Conservation (phyloP, 176 grass and related monocot species). For the Alloteropsis semialata region DNA sequence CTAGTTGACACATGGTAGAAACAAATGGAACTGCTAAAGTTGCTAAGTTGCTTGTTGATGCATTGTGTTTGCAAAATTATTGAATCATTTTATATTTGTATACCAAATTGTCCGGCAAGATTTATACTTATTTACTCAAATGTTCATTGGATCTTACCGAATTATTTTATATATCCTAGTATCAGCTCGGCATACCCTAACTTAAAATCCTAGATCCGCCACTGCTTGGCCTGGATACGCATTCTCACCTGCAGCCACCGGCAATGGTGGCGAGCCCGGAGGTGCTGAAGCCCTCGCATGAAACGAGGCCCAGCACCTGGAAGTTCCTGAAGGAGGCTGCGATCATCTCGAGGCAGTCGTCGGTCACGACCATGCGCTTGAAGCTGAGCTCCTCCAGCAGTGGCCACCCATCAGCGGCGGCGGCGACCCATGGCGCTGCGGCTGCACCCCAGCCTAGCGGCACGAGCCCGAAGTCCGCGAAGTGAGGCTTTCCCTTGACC, state of each 20-base stretch:
- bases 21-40: too few species aligned
- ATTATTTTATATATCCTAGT: too few species aligned
- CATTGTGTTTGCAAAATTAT: too few species aligned
- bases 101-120: too few species aligned
- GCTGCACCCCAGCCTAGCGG: constrained; percentile 55
- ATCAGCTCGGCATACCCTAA: too few species aligned
- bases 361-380: constrained; percentile 77
- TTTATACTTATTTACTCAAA: too few species aligned
- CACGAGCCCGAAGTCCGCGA: constrained; percentile 62
- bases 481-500: constrained; percentile 82
- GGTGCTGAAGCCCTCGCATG: constrained; percentile 75
- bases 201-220: too few species aligned
- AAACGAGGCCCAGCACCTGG: constrained; percentile 56
- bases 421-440: constrained; percentile 54
- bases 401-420: constrained; percentile 64
- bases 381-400: constrained; percentile 73
- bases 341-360: constrained; percentile 76
- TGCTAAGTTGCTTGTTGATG: too few species aligned
- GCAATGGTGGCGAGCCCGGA: constrained; percentile 62
- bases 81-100: too few species aligned
- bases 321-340: constrained; percentile 68
- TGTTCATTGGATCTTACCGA: too few species aligned
- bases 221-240: neutral
- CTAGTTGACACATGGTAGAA: too few species aligned
- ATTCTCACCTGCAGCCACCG: constrained; percentile 59